A percentile compares a stretch with the other conserved stretches of the same genome.
phyloP scores from a whole-genome alignment of 2,329 filamentous ascomycete genomes.

The Biscogniauxia mediterranea region DNA sequence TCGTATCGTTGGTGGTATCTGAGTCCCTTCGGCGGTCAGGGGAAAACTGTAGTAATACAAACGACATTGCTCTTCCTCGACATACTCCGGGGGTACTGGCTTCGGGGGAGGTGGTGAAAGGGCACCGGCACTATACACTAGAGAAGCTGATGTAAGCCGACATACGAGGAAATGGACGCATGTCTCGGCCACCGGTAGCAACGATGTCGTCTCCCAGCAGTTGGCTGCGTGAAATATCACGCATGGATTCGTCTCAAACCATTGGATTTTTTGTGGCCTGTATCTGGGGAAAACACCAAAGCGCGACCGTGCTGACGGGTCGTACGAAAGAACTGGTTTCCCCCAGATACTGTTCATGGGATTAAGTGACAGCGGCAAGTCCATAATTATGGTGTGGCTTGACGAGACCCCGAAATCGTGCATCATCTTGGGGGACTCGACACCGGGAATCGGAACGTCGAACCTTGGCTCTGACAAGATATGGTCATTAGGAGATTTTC shows the following conservation, averaged over 20 bases:
- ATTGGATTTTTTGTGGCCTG: constrained; percentile 54
- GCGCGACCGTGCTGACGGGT: constrained; percentile 42
- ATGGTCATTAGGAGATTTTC: constrained; percentile 23
- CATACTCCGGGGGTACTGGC: constrained; percentile 34
- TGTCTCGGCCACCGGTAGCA: constrained; percentile 26
- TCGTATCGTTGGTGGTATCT: constrained; percentile 41
- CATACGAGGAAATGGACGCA: constrained; percentile 65
- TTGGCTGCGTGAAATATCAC: constrained; percentile 73
- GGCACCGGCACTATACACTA: constrained; percentile 65
- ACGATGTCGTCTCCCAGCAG: constrained; percentile 57
- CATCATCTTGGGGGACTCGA: constrained; percentile 69
- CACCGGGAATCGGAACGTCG: constrained; percentile 57
- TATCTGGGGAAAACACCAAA: constrained; percentile 63
- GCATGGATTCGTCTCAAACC: constrained; percentile 67
- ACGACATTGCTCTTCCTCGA: constrained; percentile 64
- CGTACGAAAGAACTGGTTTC: constrained; percentile 57
- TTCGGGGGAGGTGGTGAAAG: constrained; percentile 51
- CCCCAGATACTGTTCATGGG: constrained; percentile 59
- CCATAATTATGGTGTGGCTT: constrained; percentile 64
- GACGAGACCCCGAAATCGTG: constrained; percentile 71
- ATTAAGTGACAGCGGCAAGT: constrained; percentile 65
- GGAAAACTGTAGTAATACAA: constrained; percentile 68
- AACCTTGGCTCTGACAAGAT: constrained; percentile 36
- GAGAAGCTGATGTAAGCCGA: constrained; percentile 62
- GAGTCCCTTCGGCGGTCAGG: constrained; percentile 31